phyloP scores from a whole-genome alignment of 1,284 basidiomycete genomes.

The Cerrena zonata region DNA sequence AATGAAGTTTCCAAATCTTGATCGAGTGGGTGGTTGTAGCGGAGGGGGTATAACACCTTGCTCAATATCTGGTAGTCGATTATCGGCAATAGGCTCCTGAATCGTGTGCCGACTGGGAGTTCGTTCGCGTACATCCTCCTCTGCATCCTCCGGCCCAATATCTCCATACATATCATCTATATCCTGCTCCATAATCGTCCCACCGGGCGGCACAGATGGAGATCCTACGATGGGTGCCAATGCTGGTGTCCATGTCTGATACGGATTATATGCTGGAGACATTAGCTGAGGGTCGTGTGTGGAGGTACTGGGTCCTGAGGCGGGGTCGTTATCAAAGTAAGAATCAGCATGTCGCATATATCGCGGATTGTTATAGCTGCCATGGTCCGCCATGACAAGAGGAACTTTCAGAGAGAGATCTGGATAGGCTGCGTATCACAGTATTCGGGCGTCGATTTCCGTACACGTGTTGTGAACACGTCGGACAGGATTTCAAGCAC shows the following conservation, averaged over 20 bases:
- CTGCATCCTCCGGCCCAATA: not conserved
- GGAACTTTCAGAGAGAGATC: not conserved
- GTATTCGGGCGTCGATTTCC: not conserved
- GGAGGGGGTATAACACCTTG: not conserved
- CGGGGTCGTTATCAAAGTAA: not conserved
- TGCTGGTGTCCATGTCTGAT: slow-evolving; percentile 4
- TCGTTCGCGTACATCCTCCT: not conserved
- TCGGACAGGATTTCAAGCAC: too few relatives aligned
- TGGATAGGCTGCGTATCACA: too few relatives aligned
- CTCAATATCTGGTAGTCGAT: too few relatives aligned
- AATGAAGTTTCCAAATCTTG: slow-evolving; percentile 3
- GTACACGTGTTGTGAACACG: not conserved
- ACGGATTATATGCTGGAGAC: not conserved
- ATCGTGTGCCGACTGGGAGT: not conserved
- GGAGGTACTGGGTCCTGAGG: not conserved
- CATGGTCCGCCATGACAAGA: not conserved
- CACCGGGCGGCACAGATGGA: not conserved
- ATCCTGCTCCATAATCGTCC: not conserved
- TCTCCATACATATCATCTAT: not conserved
- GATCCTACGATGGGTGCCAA: slow-evolving; percentile 7
- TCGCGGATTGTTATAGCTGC: not conserved
- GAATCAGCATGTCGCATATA: not conserved
- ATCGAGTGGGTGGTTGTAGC: too few relatives aligned
- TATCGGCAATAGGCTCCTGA: too few relatives aligned
- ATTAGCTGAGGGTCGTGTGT: not conserved